Base-by-base conservation (phyloP, 2,329 filamentous ascomycete species). In the Cyanodermella asteris region DNA sequence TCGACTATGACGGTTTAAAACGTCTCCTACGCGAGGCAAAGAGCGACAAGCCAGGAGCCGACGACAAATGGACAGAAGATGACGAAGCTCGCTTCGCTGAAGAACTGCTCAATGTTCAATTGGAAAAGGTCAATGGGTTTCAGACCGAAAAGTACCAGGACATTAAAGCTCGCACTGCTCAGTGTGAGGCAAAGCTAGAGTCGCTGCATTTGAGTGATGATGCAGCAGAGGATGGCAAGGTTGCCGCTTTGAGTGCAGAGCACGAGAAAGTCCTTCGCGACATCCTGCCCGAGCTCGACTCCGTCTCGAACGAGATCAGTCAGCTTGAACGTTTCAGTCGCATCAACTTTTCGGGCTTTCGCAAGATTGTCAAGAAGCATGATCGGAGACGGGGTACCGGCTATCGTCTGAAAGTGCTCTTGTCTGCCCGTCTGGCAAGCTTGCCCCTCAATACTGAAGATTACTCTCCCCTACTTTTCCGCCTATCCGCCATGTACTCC, bases 361-460 rank as follows among this genome's bases (percentile, higher is more conserved):
- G 93, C 44, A 97, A 97, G 60, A 91, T 91, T 23, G 81, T 81
- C 28, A 97, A 97, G 68, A 97, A 97, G 55, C 87, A 97, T 51
- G 87, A 97, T 51, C 76, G 87, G 36, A 90, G 84, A 54, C 66
- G 84, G 36, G 82, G 82, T 28, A 63, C 70, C 36, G 64, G 70
- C 26, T 94, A 94, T 56, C 78, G 73, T 46, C 75, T 94, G 37
- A 70, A 80, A 13, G 82, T 87, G 15, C 71, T 94, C 56, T 71
- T 94, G 51, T 77, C 91, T 52, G 73, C 91, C 39, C 75, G 77
- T 39, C 54, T 97, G 40, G 69, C 77, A n/a, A 69, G 80, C 35
- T 61, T 82, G 32, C 81, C 84, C 8, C 91, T 97, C 60, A 91
- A 94, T 53, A 84, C 78, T 30, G 87, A 94, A 47, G 77, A 78